phyloP scores from a whole-genome alignment of 768 basidiomycete genomes.

The Mycena leptocephala region DNA sequence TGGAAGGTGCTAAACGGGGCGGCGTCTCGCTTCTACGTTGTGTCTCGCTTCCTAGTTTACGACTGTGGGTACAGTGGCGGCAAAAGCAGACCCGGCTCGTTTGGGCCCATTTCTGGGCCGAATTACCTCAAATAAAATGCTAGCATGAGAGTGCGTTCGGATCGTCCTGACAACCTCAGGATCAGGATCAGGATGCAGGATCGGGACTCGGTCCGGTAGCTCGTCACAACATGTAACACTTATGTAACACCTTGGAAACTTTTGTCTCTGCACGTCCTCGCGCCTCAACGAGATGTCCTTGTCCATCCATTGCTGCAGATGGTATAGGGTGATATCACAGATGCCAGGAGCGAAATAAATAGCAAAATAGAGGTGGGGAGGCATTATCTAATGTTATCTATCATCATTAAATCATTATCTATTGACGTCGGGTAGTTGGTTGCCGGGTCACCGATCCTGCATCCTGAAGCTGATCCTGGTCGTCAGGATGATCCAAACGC shows the following conservation, averaged over 20 bases:
- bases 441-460: background rate
- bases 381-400: too few species aligned
- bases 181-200: background rate
- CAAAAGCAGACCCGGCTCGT: too few species aligned
- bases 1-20: background rate
- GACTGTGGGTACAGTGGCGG: too few species aligned
- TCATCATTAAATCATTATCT: background rate
- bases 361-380: background rate
- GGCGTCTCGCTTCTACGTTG: too few species aligned
- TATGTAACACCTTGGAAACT: background rate
- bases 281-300: background rate
- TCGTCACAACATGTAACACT: background rate
- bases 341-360: background rate
- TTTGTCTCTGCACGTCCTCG: background rate
- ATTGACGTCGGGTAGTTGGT: background rate
- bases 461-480: background rate
- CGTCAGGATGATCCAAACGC: background rate
- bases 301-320: background rate
- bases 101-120: too few species aligned
- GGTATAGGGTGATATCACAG: background rate
- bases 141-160: too few species aligned
- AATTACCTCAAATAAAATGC: too few species aligned
- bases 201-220: background rate
- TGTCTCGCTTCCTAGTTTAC: too few species aligned
- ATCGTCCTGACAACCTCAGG: too few species aligned